Conservation (phyloP, 805 yeast genomes). For the Nakazawaea populi region DNA sequence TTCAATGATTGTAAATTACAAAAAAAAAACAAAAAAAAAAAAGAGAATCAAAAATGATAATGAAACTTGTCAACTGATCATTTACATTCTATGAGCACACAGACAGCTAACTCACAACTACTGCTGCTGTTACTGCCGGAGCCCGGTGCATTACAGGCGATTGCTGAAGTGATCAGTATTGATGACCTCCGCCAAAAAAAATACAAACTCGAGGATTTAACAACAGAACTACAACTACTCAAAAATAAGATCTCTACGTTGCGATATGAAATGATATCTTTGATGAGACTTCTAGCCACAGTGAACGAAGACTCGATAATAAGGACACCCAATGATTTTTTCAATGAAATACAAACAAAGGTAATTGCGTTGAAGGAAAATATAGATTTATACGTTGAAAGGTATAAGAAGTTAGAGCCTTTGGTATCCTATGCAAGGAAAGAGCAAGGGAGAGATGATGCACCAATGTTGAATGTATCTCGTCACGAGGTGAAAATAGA, state of each 20-base stretch:
- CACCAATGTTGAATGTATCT: conserved; percentile 28
- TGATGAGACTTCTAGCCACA: conserved; percentile 28
- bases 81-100: not conserved
- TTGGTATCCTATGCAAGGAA: conserved; percentile 45
- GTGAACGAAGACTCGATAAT: conserved; percentile 38
- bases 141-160: conserved; percentile 9
- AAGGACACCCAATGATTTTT: conserved; percentile 36
- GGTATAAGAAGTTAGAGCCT: conserved; percentile 42
- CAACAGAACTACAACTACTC: conserved; percentile 29
- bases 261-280: conserved; percentile 33
- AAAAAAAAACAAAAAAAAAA: no score
- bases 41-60: no score
- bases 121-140: conserved; percentile 1
- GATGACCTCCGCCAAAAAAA: conserved; percentile 37
- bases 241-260: conserved; percentile 23
- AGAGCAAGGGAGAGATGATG: conserved; percentile 44
- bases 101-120: not conserved
- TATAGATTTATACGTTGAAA: conserved; percentile 35
- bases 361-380: conserved; percentile 28
- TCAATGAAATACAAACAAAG: conserved; percentile 29
- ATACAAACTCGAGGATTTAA: conserved; percentile 25
- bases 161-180: conserved; percentile 20
- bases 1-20: no score
- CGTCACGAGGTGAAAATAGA: conserved; percentile 21
- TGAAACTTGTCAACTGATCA: no score